Evolutionary conservation across 1,284 basidiomycete genomes (phyloP), one percentile per base, ranked within the genome.

Genomic region (Paramarasmius palmivorus): DNA sequence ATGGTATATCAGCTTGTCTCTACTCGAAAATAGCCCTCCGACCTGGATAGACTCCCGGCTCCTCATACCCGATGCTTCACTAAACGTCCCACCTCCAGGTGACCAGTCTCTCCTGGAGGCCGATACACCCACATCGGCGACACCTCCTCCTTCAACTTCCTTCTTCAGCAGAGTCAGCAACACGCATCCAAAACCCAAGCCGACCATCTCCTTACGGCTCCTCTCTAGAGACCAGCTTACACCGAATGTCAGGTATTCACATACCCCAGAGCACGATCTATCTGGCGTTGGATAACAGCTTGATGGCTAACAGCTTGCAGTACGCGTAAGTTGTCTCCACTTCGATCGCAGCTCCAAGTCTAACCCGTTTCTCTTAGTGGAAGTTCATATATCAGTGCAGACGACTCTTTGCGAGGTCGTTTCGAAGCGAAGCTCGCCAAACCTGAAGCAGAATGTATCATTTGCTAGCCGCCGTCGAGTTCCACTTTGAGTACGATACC

Each of bases 1-100:
- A 25, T 89, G 86, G 86, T 75, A 79, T 50, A 69, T 83, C 39
- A 66, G 70, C 1, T 75, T 88, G 1, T 70, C 74, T 2, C 67
- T 89, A 1, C 65, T 81, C 9, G 83, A 83, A 50, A 70, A 79
- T 52, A 86, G 84, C 52, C 76, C 83, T 0, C 79, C 84, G 1
- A 82, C 85, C 5, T 82, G 72, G 60, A 63, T 89, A 44, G 78
- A 87, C 59, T 79, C 82, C 0, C 76, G 75, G 3, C 67, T 89
- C 22, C 61, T 85, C 40, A 74, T 89, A 37, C 66, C 73, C 1
- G 75, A 81, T 37, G 60, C 63, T 17, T 51, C 7, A 42, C 52
- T 45, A 48, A n/a, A 50, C 61, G 23, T 53, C 65, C 22, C 38
- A 59, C 2, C 19, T 52, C 9, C 53, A 58, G 36, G 19, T 2